Conservation (phyloP, 1,139 yeast species). For the Kodamaea derodonti region DNA sequence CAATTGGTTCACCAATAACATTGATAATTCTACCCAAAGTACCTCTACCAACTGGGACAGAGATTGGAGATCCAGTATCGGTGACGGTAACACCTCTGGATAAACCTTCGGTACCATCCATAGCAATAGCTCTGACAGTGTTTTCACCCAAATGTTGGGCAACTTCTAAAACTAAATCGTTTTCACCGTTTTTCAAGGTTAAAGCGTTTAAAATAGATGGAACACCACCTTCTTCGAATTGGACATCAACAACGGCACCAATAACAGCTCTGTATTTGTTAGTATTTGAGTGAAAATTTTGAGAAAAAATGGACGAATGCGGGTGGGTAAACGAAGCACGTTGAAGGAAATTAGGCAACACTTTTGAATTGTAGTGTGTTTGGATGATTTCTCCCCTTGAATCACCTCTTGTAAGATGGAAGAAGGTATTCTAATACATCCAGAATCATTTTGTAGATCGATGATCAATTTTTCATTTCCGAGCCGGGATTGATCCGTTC, state of each 20-base stretch:
- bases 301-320: background rate
- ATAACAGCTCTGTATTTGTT: constrained; percentile 78
- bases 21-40: constrained; percentile 98
- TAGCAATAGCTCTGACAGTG: constrained; percentile 99
- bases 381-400: too few relatives aligned
- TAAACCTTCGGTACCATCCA: constrained; percentile 99
- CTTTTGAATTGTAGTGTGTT: too few relatives aligned
- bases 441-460: background rate
- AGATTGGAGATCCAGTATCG: constrained; percentile 98
- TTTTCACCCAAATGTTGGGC: constrained; percentile 99
- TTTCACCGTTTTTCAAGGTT: constrained; percentile 70
- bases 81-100: constrained; percentile 91
- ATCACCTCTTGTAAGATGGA: too few relatives aligned
- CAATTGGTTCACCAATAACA: constrained; percentile 99
- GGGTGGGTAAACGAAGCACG: too few relatives aligned
- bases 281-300: constrained; percentile 14
- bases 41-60: constrained; percentile 99
- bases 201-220: constrained; percentile 98
- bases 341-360: too few relatives aligned
- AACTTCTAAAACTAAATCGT: constrained; percentile 87
- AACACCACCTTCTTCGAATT: constrained; percentile 94
- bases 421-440: too few relatives aligned
- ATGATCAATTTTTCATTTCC: background rate
- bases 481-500: background rate
- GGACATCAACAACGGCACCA: constrained; percentile 99